A percentile compares a stretch with the other conserved stretches of the same genome.
phyloP scores from a whole-genome alignment of 495 filamentous ascomycete species.

The Usnea hakonensis region DNA sequence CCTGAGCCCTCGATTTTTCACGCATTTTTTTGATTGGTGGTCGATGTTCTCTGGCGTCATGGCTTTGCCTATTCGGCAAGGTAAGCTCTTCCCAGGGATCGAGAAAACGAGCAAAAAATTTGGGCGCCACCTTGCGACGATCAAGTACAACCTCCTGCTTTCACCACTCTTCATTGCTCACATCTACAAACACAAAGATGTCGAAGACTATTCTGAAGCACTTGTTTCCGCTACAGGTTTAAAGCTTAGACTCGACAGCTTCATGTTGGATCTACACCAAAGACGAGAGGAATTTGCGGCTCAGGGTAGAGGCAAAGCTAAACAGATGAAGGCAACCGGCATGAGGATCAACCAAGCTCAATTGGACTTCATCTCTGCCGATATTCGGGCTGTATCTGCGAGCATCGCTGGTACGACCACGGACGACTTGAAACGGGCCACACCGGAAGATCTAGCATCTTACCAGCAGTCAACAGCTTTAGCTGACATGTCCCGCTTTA shows the following conservation, averaged over 20 bases:
- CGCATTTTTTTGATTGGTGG: conserved; percentile 98
- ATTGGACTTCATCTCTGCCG: conserved; percentile 83
- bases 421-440: conserved; percentile 62
- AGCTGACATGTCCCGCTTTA: conserved; percentile 80
- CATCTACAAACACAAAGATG: conserved; percentile 97
- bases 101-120: conserved; percentile 99
- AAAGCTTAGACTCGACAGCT: conserved; percentile 87
- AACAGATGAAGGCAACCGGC: conserved; percentile 68
- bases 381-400: conserved; percentile 89
- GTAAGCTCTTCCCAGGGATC: conserved; percentile 76
- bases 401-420: conserved; percentile 70
- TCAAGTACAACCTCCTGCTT: conserved; percentile 91
- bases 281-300: conserved; percentile 85
- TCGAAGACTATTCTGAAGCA: conserved; percentile 73
- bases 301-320: conserved; percentile 60
- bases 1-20: conserved; percentile 89
- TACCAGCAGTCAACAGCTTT: conserved; percentile 45
- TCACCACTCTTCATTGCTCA: conserved; percentile 92
- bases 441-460: conserved; percentile 48
- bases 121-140: conserved; percentile 87
- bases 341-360: conserved; percentile 95
- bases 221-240: conserved; percentile 84
- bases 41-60: conserved; percentile 89
- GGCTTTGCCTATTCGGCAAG: conserved; percentile 90
- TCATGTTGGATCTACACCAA: conserved; percentile 94